Base-by-base conservation (phyloP, 495 filamentous ascomycete genomes). In the Aspergillus ellipticus region DNA sequence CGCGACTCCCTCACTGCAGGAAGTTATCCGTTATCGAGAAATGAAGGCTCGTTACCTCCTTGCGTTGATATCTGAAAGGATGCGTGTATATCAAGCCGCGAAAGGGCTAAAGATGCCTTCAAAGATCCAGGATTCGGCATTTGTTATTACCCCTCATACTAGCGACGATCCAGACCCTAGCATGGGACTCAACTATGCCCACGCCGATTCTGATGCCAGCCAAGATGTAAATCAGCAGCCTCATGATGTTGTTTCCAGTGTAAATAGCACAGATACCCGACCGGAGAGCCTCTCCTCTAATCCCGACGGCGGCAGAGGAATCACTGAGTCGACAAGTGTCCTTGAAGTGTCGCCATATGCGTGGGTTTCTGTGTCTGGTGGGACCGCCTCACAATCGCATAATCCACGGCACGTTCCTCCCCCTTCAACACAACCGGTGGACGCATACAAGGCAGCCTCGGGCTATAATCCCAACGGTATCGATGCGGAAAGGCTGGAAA, bases 401-500 rank as follows among this genome's bases (percentile, higher is more conserved):
- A n/a, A n/a, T n/a, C n/a, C n/a, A n/a, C n/a, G n/a, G n/a, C n/a
- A n/a, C 7, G 24, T 28, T 4, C 24, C 24, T 4, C 24, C 24
- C 3, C 24, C 24, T 28, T 7, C 24, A 15, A 10, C 21, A 3
- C 6, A 24, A 0, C 10, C 22, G n/a, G 5, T n/a, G 2, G 3
- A 29, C 13, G 22, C 22, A 28, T 8, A 24, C 2, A 10, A 29
- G 3, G 9, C 21, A 28, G 13, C 6, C 24, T 22, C 9, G 21
- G 16, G n/a, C 46, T 4, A n/a, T 16, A 15, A 2, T 31, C 46
- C 3, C 11, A 13, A 3, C 29, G 46, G 29, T 17, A 17, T 29
- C 15, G 46, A 49, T 31, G n/a, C 28, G 7, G 11, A 53, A 26
- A 29, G 43, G 37, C 21, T 53, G n/a, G 51, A 53, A 19, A 53